Evolutionary conservation across 2,329 filamentous ascomycete genomes (phyloP), one percentile per base, ranked within the genome.

Genomic region (Pseudodiploospora longispora): DNA sequence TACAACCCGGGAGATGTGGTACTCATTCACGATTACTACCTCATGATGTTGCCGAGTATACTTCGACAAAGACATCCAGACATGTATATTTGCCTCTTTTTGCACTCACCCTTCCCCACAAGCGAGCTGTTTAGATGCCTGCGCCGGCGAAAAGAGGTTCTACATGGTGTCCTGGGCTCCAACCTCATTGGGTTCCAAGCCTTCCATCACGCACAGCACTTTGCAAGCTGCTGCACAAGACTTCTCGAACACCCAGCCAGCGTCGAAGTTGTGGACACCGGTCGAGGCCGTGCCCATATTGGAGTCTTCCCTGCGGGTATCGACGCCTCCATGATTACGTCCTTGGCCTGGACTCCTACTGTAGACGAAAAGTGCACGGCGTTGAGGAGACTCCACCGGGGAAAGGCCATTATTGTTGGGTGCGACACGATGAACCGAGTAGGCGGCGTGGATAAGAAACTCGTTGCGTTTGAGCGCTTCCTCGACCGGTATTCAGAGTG

Each of bases 141-240:
- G 45, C 85, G 86, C 30, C 80, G 87, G 52, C 80, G 91, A 52
- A 95, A 95, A 64, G 87, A 95, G 60, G 75, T 97, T 5, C 71
- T 97, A 7, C 87, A 91, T 52, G 91, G 91, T 35, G 80, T 95
- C 36, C 73, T 97, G 36, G 89, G 90, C 10, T 80, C 90, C 42
- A 95, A 95, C 63, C 82, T 96, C 70, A 79, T 97, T 51, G 89
- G 87, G 1, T 95, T 97, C 68, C 91, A 96, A 64, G 91, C 89
- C 5, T 91, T 87, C 68, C 93, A 88, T 61, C 96, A 95, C 64
- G 90, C 89, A 7, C 82, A 89, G 19, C 91, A 96, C 63, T 96
- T 97, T 62, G 81, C 87, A 29, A 95, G 87, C 50, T 95, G 88
- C 65, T 96, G 89, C 66, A 93, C 87, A 2, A 80, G 90, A 29